phyloP scores from a whole-genome alignment of 164 flowering plant genomes.

The Euptelea pleiosperma region DNA sequence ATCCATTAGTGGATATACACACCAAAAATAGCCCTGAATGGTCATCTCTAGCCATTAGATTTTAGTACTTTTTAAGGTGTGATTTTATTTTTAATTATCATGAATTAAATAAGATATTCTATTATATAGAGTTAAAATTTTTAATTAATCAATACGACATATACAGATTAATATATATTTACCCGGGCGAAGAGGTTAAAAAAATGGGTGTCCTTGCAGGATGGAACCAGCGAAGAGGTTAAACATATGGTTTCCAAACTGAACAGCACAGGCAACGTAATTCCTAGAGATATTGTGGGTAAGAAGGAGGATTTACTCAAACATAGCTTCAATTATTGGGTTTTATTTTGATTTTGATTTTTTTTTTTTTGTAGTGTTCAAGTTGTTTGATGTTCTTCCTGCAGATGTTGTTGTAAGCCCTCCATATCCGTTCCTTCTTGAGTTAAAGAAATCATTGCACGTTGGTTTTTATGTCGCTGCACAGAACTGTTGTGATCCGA shows the following conservation, averaged over 20 bases:
- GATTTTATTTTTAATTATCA: no score
- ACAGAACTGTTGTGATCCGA: slow-evolving; percentile 82
- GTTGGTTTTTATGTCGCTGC: slow-evolving; percentile 77
- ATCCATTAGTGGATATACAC: no score
- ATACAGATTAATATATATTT: no score
- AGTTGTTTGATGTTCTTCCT: slow-evolving; percentile 17
- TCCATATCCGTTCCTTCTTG: slow-evolving; percentile 63
- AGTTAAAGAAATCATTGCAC: slow-evolving; percentile 49
- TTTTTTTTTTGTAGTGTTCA: background rate
- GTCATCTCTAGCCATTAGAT: no score
- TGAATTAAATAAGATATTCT: no score
- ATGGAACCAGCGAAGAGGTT: slow-evolving; percentile 75
- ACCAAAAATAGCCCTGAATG: no score
- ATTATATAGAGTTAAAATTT: no score
- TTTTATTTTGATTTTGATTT: background rate
- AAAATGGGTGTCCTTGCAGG: no score
- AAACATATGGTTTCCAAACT: slow-evolving; percentile 63
- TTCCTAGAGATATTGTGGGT: slow-evolving; percentile 74
- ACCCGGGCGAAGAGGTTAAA: no score
- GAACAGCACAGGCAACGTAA: slow-evolving; percentile 63
- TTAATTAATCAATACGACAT: no score
- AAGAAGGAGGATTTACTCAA: slow-evolving; percentile 16
- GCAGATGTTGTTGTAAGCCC: slow-evolving; percentile 90
- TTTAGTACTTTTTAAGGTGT: no score
- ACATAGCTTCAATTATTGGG: no score